phyloP scores from a whole-genome alignment of 2,329 filamentous ascomycete genomes.

The Kalaharituber pfeilii region DNA sequence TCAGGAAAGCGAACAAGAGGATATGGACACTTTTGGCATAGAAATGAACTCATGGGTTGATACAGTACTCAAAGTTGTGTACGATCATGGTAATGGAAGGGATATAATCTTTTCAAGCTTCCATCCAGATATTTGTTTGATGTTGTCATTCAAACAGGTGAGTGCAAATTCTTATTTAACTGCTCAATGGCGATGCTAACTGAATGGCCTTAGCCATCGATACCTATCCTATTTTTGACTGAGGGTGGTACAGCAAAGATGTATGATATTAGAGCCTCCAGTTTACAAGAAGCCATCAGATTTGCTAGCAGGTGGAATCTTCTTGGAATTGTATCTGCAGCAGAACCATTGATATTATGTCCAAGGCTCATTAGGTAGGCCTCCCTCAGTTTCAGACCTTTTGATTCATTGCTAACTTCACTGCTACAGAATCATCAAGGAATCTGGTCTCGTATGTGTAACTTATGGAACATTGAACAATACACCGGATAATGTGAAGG shows the following conservation, averaged over 20 bases:
- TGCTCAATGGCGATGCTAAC: no score
- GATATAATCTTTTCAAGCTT: conserved; percentile 96
- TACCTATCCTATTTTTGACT: conserved; percentile 84
- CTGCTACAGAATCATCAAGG: conserved; percentile 64
- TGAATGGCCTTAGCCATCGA: conserved; percentile 34
- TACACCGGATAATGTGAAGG: conserved; percentile 66
- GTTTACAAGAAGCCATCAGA: conserved; percentile 83
- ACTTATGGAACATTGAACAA: conserved; percentile 86
- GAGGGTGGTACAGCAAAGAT: conserved; percentile 70
- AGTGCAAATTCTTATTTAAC: conserved; percentile 34
- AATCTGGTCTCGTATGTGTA: conserved; percentile 82
- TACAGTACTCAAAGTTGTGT: conserved; percentile 76
- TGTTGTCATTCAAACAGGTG: conserved; percentile 91
- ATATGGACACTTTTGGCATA: conserved; percentile 91
- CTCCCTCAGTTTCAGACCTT: no score
- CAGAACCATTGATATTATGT: conserved; percentile 73
- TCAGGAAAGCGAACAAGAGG: conserved; percentile 81
- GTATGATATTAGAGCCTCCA: conserved; percentile 76
- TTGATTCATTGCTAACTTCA: no score
- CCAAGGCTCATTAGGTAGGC: conserved; percentile 52
- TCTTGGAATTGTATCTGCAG: conserved; percentile 75
- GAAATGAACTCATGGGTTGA: conserved; percentile 96
- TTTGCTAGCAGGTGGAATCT: conserved; percentile 93
- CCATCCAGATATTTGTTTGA: conserved; percentile 89
- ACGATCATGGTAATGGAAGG: conserved; percentile 62